Base-by-base conservation (phyloP, 148 eudicot genomes). In the Chenopodium quinoa region DNA sequence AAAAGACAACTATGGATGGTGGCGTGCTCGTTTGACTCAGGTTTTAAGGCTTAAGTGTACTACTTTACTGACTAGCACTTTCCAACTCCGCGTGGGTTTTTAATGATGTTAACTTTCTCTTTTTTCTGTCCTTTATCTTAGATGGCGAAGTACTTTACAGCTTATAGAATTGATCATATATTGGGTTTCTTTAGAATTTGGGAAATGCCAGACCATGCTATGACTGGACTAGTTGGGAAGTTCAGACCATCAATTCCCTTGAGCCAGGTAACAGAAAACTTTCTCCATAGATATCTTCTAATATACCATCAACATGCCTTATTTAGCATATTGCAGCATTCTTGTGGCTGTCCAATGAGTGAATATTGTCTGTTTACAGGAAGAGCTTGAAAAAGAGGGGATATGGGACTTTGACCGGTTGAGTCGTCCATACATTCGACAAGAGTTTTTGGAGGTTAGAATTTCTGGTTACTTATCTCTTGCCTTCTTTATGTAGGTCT, bases 131-230 rank as follows among this genome's bases (percentile, higher is more conserved):
- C 56, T 87, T 34, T 77, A 60, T 27, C 13, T 71, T 77, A 95
- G 99, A 95, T 95, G 99, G 97, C 88, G 14, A 95, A 95, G 81
- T 95, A 92, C 89, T 95, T 95, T 78, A 93, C 97, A 14, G 99
- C 99, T 56, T 95, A 92, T 82, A 90, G 97, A 85, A 95, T 93
- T 77, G 99, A 95, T 90, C 99, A 95, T 60, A 87, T 95, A 81
- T 80, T 95, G 89, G 99, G 99, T 56, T 95, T 95, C 97, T 95
- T 95, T 86, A 91, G 99, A 87, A 95, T 95, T 78, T 95, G 99
- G 99, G 97, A 95, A 89, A 94, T 95, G 76, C 99, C 99, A 23
- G 97, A 92, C 40, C 97, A 95, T 91, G 91, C 99, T 73, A 72
- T 88, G 89, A 95, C 99, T 19, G 99, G 99, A 81, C 92, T 93